phyloP scores from a whole-genome alignment of 2,329 filamentous ascomycete species.

The Ceratocystis lukuohia region DNA sequence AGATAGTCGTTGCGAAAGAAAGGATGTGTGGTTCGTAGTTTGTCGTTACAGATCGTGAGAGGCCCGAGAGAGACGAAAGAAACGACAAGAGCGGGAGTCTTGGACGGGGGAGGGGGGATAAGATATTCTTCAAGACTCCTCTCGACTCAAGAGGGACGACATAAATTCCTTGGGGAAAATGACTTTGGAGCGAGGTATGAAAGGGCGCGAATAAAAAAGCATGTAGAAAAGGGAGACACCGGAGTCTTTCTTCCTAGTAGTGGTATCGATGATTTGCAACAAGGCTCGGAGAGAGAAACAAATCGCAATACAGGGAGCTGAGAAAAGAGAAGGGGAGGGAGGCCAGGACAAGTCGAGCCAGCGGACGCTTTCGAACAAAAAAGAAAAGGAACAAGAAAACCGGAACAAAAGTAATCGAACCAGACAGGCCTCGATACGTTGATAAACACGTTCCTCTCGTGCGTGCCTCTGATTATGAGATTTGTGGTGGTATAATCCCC shows the following conservation, averaged over 20 bases:
- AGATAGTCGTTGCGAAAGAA: background rate
- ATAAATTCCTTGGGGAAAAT: background rate
- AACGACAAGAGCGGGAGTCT: background rate
- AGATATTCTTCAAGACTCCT: constrained; percentile 9
- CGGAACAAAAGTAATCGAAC: background rate
- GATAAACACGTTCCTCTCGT: constrained; percentile 7
- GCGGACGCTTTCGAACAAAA: background rate
- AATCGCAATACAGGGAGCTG: constrained; percentile 7
- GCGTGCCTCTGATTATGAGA: background rate
- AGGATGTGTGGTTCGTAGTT: background rate
- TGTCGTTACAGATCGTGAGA: constrained; percentile 7
- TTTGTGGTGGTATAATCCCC: background rate
- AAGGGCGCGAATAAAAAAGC: background rate
- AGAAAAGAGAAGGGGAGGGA: constrained; percentile 1
- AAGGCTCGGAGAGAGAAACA: constrained; percentile 5
- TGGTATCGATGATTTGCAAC: background rate
- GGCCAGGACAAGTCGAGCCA: background rate
- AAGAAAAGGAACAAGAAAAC: background rate
- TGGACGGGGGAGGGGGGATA: constrained; percentile 1
- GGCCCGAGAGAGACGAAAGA: background rate
- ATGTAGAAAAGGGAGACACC: background rate
- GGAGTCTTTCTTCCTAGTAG: background rate
- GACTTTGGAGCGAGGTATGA: background rate
- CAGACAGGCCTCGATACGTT: constrained; percentile 2
- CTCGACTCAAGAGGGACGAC: background rate